phyloP scores from a whole-genome alignment of 1,284 basidiomycete genomes.

The Boletus semigastroideus region DNA sequence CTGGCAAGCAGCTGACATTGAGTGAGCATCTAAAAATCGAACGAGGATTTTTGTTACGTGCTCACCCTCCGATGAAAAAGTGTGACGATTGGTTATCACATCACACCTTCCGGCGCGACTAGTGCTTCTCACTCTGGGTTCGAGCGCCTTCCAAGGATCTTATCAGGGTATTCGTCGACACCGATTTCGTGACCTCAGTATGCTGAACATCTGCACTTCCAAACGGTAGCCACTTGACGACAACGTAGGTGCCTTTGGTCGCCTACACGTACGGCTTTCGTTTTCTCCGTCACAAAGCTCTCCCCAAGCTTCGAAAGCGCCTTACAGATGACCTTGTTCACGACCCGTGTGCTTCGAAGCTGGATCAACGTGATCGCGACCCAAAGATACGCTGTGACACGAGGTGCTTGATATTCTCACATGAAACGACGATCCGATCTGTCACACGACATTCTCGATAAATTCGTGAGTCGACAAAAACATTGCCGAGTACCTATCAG shows the following conservation, averaged over 20 bases:
- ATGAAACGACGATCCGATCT: slow-evolving; percentile 34
- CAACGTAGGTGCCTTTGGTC: slow-evolving; percentile 6
- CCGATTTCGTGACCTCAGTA: background rate
- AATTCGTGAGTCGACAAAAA: slow-evolving; percentile 7
- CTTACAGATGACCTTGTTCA: slow-evolving; percentile 9
- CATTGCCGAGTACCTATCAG: background rate
- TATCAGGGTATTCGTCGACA: slow-evolving; percentile 43
- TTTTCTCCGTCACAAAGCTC: background rate
- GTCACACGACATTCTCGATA: slow-evolving; percentile 9
- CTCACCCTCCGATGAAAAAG: slow-evolving; percentile 2
- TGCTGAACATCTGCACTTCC: slow-evolving; percentile 1
- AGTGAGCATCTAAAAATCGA: too few relatives aligned
- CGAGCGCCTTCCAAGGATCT: slow-evolving; percentile 69
- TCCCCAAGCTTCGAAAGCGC: background rate
- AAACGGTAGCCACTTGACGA: too few relatives aligned
- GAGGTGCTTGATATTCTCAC: slow-evolving; percentile 73
- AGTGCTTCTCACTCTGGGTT: slow-evolving; percentile 62
- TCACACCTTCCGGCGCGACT: slow-evolving; percentile 45
- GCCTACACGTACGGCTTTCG: background rate
- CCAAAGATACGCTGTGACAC: slow-evolving; percentile 67
- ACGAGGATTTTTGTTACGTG: background rate
- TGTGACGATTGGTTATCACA: slow-evolving; percentile 9
- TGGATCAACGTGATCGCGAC: background rate
- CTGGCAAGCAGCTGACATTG: slow-evolving; percentile 6
- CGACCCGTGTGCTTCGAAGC: slow-evolving; percentile 4